These are phyloP conservation scores for Leptographium wingfieldii DNA, from an alignment of 2,329 filamentous ascomycete genomes.

Conservation along the genomic window DNA sequence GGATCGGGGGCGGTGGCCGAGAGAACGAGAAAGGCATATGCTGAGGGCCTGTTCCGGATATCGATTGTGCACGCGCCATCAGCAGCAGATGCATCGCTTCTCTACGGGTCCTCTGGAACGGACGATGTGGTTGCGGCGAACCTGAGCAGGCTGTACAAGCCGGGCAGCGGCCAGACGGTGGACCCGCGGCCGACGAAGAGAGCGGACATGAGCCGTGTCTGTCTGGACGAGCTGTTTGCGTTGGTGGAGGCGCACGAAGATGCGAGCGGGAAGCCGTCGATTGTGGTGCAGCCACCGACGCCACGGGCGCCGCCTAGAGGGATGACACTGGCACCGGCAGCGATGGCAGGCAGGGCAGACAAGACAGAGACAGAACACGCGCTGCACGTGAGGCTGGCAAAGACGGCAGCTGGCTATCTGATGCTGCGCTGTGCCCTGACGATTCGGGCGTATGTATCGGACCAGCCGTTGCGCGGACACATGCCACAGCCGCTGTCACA, in stretches of 20 bases:
- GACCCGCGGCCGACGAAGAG: constrained; percentile 53
- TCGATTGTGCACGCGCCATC: constrained; percentile 65
- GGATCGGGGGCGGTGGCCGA: constrained; percentile 55
- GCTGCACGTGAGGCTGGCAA: constrained; percentile 50
- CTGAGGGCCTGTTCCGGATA: constrained; percentile 63
- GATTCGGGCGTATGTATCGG: constrained; percentile 74
- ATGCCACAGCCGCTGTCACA: constrained; percentile 83
- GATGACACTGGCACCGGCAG: constrained; percentile 11
- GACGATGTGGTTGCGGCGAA: neutral
- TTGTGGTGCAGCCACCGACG: constrained; percentile 31
- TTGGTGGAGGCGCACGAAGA: constrained; percentile 38
- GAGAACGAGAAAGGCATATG: constrained; percentile 54
- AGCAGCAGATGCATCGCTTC: constrained; percentile 42
- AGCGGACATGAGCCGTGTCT: constrained; percentile 63
- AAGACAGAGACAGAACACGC: constrained; percentile 18
- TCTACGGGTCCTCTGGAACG: constrained; percentile 30
- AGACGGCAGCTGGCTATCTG: constrained; percentile 66
- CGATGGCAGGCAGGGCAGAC: neutral
- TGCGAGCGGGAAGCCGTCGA: constrained; percentile 20
- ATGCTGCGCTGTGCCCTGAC: constrained; percentile 71
- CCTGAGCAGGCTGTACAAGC: constrained; percentile 48
- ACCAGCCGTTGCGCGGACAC: constrained; percentile 76
- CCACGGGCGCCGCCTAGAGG: constrained; percentile 20
- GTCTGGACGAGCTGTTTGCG: constrained; percentile 66
- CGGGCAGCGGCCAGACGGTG: constrained; percentile 60